Base-by-base conservation (phyloP, 371 early-diverging fungal genomes). In the Mortierella sp. region DNA sequence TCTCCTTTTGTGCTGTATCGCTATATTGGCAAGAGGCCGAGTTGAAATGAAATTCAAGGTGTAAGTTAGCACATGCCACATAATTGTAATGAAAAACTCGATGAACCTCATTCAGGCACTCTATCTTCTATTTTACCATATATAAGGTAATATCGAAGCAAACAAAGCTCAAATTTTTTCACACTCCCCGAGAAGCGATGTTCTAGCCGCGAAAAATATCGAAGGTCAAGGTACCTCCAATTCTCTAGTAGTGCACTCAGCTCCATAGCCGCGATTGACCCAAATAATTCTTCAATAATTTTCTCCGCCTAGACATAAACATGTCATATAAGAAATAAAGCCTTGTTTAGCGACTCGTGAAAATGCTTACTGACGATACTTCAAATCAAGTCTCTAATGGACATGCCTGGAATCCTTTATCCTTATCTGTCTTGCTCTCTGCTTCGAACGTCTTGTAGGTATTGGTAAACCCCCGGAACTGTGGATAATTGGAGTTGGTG, bases 381-480 rank as follows among this genome's bases (percentile, higher is more conserved):
- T 40, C 26, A 35, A 40, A 22, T 59, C 29, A 43, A 35, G 31
- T 64, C 35, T 31, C 66, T 54, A 35, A 34, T 28, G 10, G n/a
- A 57, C 60, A 70, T 83, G 85, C 90, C 83, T 90, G 90, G 70
- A 89, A 91, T 6, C 90, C 87, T 70, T 88, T 89, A 42, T 91
- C 91, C 73, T 87, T 90, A 65, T 91, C 92, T 13, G 75, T 63
- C 47, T 84, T 77, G 64, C 85, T 85, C 67, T 91, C 92, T 26
- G 86, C 71, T 45, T 91, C 92, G 61, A 91, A 85, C 1, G 89
- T 85, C 61, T 89, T 88, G 83, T 89, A 89, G 26, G 90, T 88
- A 59, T 82, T 86, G 19, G 87, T 86, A 70, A 91, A 91, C 31
- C 92, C 90, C 70, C 92, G 83, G 75, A 90, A 91, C 92, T 91